Evolutionary conservation across 2,329 filamentous ascomycete genomes (phyloP).

Genomic region (Ciborinia camelliae): DNA sequence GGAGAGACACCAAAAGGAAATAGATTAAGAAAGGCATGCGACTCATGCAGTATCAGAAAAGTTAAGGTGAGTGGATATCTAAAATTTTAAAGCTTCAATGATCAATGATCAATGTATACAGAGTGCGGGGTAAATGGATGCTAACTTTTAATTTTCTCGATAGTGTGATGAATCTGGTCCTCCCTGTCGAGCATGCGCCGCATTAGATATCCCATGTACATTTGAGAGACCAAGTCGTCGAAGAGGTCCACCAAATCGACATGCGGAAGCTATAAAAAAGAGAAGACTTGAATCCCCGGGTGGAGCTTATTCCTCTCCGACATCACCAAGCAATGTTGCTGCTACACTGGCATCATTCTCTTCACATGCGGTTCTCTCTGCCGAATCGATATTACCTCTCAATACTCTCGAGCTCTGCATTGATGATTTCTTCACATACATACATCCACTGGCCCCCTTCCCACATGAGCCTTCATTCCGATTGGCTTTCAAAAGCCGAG

Average conservation of each 20-base stretch:
- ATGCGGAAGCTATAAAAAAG: slow-evolving; percentile 65
- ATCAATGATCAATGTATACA: background rate
- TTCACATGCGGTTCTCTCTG: slow-evolving; percentile 46
- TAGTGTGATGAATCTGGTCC: slow-evolving; percentile 65
- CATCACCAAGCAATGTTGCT: slow-evolving; percentile 36
- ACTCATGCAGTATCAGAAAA: slow-evolving; percentile 51
- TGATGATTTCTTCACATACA: slow-evolving; percentile 81
- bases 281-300: slow-evolving; percentile 44
- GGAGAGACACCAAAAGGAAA: slow-evolving; percentile 34
- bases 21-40: slow-evolving; percentile 49
- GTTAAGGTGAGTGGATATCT: slow-evolving; percentile 43
- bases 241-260: slow-evolving; percentile 62
- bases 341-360: slow-evolving; percentile 37
- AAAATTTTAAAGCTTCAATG: slow-evolving; percentile 8
- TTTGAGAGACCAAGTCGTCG: slow-evolving; percentile 61
- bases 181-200: slow-evolving; percentile 62
- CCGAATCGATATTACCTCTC: slow-evolving; percentile 69
- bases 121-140: slow-evolving; percentile 13
- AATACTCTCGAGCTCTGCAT: slow-evolving; percentile 66
- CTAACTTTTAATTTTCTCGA: slow-evolving; percentile 18
- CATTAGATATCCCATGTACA: slow-evolving; percentile 64
- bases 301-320: slow-evolving; percentile 31
- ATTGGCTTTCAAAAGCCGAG: slow-evolving; percentile 61
- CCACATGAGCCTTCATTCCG: slow-evolving; percentile 77
- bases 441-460: slow-evolving; percentile 73